Base-by-base conservation (phyloP, 805 yeast genomes). In the Metschnikowia amazonensis region DNA sequence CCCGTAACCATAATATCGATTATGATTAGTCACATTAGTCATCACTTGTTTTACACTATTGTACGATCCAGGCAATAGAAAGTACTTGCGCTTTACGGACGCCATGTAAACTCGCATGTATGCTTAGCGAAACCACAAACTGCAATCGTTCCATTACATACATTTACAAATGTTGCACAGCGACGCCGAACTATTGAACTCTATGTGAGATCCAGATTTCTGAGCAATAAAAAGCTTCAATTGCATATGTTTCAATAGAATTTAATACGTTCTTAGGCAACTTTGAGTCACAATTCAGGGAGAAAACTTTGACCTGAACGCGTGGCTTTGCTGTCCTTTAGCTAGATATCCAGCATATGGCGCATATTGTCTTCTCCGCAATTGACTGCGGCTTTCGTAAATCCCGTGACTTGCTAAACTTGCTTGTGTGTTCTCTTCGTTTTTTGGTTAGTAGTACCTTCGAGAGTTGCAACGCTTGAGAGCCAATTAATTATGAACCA, bases 281-380 rank as follows among this genome's bases (percentile, higher is more conserved):
- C 25, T 34, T 20, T 34, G 17, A 21, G 36, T 34, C 9, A 34
- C n/a, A n/a, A 23, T 21, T 34, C 7, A 30, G 13, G 16, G 27
- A 5, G 17, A 21, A 34, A 34, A 34, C 13, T 34, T 34, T 34
- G 17, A 21, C 17, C 25, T n/a, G n/a, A n/a, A 18, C 25, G 36
- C 36, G 27, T 34, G 36, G 27, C 36, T 34, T 34, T 9, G 36
- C 36, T 34, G 36, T 34, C 36, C 36, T 34, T 21, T 34, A 21
- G 36, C 20, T 20, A n/a, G 6, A n/a, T 3, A n/a, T n/a, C 16
- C 36, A 20, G 36, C 25, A 34, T 34, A 21, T n/a, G 17, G 36
- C 27, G 24, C 27, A 10, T 20, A 21, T 32, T 34, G 36, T 34
- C 25, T 34, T 34, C 36, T 34, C 36, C 36, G 27, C 27, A 34